These are phyloP conservation scores for Lasiosphaeriaceae sp. DNA, from an alignment of 495 filamentous ascomycete species.

Conservation along the genomic window DNA sequence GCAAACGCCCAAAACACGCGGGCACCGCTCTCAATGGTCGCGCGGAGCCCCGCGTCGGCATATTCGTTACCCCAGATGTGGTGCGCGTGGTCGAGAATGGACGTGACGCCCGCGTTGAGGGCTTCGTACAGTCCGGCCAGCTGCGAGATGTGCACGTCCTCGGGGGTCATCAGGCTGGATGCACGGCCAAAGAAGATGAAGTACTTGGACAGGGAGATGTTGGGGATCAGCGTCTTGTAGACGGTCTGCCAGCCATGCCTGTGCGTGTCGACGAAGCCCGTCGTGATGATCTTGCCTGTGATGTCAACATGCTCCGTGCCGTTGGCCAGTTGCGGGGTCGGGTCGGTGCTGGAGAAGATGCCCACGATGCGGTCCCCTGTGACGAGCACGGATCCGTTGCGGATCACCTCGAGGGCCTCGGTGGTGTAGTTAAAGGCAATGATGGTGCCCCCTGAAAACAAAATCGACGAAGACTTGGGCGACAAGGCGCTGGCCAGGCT, in stretches of 20 bases:
- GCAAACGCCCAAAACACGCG: conserved; percentile 37
- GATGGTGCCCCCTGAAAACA: conserved; percentile 41
- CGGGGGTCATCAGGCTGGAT: conserved; percentile 18
- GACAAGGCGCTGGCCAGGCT: too few relatives aligned
- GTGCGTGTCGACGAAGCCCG: conserved; percentile 53
- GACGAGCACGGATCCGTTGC: conserved; percentile 36
- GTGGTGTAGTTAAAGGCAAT: conserved; percentile 35
- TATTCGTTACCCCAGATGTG: conserved; percentile 25
- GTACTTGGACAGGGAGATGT: conserved; percentile 32
- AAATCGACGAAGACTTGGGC: conserved; percentile 20
- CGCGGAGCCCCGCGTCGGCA: conserved; percentile 34
- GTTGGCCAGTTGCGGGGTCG: conserved; percentile 10
- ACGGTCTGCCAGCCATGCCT: conserved; percentile 50
- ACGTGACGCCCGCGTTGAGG: conserved; percentile 34
- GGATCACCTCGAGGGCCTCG: conserved; percentile 34
- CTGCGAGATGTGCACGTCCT: conserved; percentile 40
- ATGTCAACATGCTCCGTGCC: conserved; percentile 29
- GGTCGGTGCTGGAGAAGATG: conserved; percentile 16
- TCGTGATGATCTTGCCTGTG: conserved; percentile 42
- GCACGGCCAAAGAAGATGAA: conserved; percentile 21
- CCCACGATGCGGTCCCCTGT: conserved; percentile 36
- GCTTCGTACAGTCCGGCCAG: conserved; percentile 39
- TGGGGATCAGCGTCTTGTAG: conserved; percentile 33
- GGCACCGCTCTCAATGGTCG: conserved; percentile 36
- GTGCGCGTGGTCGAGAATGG: conserved; percentile 33